Evolutionary conservation across 768 basidiomycete genomes (phyloP).

Genomic region (Vararia minispora): DNA sequence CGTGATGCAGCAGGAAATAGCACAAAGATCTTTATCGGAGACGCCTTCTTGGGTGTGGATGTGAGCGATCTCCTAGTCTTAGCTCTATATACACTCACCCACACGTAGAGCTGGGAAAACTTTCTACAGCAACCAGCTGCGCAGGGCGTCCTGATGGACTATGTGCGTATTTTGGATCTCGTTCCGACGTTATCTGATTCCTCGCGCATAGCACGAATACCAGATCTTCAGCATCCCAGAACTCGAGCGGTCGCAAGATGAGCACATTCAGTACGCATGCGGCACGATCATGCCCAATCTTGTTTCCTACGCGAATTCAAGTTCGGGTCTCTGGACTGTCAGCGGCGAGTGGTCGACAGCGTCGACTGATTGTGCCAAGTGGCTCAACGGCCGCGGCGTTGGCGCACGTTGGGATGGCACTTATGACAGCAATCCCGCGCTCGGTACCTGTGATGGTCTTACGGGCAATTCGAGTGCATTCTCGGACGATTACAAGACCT

Average conservation of each 20-base stretch:
- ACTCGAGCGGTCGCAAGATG: slow-evolving; percentile 38
- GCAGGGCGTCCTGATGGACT: slow-evolving; percentile 57
- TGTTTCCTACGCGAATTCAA: slow-evolving; percentile 31
- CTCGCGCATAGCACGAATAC: slow-evolving; percentile 45
- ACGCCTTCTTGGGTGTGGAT: slow-evolving; percentile 54
- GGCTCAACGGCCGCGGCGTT: slow-evolving; percentile 68
- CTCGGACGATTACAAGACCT: slow-evolving; percentile 50
- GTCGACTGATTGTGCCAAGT: slow-evolving; percentile 62
- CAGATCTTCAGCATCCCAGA: slow-evolving; percentile 58
- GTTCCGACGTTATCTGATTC: not conserved
- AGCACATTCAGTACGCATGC: slow-evolving; percentile 59
- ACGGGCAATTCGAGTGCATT: slow-evolving; percentile 52
- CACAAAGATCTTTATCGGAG: slow-evolving; percentile 60
- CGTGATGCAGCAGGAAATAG: slow-evolving; percentile 33
- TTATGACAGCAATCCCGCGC: slow-evolving; percentile 29
- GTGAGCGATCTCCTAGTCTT: slow-evolving; percentile 20
- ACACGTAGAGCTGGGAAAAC: slow-evolving; percentile 40
- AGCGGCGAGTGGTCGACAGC: slow-evolving; percentile 76
- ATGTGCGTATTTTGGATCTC: slow-evolving; percentile 25
- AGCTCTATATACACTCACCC: slow-evolving; percentile 1
- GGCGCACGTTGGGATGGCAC: slow-evolving; percentile 65
- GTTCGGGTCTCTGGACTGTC: slow-evolving; percentile 62
- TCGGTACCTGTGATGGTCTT: slow-evolving; percentile 52
- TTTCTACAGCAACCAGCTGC: slow-evolving; percentile 44
- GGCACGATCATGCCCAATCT: slow-evolving; percentile 30